Evolutionary conservation across 1,284 basidiomycete genomes (phyloP).

Genomic region (Ustilago hordei): DNA sequence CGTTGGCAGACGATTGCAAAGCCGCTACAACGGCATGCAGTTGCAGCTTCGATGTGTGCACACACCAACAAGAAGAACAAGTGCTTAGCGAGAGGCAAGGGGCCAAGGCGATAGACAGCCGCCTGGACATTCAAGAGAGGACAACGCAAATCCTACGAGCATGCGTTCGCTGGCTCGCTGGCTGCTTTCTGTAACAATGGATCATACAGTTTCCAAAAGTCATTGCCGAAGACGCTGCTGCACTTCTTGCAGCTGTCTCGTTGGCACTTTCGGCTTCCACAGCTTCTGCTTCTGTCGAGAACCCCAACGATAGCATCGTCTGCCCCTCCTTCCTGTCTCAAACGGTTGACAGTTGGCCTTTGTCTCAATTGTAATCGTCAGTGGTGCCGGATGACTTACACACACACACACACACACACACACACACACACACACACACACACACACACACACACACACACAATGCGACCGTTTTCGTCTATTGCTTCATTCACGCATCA

Average conservation of each 20-base stretch:
- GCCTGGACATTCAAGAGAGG: not conserved
- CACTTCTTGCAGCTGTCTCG: constrained; percentile 2
- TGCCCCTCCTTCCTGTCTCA: constrained; percentile 2
- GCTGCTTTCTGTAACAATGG: not conserved
- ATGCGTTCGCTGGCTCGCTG: not conserved
- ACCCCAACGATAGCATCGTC: not conserved
- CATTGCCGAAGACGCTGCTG: constrained; percentile 9
- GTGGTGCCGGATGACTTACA: not conserved
- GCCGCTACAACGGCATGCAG: not conserved
- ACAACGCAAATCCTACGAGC: constrained; percentile 10
- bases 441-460: no score
- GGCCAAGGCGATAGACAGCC: not conserved
- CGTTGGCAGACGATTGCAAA: not conserved
- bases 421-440: no score
- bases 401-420: no score
- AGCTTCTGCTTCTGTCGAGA: not conserved
- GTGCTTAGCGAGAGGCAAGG: constrained; percentile 19
- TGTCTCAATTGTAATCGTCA: constrained; percentile 21
- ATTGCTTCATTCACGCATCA: not conserved
- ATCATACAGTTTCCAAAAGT: constrained; percentile 3
- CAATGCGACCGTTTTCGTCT: not conserved
- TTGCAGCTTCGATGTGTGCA: not conserved
- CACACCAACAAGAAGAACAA: not conserved
- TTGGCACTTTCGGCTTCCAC: not conserved
- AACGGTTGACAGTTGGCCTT: constrained; percentile 21